phyloP scores from a whole-genome alignment of 2,329 filamentous ascomycete species.

The Venturia pyrina region DNA sequence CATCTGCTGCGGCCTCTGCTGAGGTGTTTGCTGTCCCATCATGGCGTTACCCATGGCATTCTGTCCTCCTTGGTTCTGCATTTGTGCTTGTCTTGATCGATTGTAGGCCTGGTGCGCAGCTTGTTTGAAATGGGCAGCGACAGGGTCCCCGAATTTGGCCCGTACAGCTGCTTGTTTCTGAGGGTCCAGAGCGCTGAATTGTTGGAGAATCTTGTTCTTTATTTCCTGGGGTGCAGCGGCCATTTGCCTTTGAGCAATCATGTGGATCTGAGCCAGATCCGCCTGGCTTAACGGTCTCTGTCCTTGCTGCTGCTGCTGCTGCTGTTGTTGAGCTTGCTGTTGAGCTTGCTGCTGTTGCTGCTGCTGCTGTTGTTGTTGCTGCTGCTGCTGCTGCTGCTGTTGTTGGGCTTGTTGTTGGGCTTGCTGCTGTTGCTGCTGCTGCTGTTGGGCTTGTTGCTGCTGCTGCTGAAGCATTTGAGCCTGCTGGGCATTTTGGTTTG shows the following conservation, averaged over 20 bases:
- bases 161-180: neutral
- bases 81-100: neutral
- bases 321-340: conserved; percentile 15
- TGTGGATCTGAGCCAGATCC: conserved; percentile 11
- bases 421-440: conserved; percentile 16
- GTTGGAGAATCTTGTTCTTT: conserved; percentile 14
- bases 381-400: conserved; percentile 21
- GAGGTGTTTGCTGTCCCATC: conserved; percentile 22
- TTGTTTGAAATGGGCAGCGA: neutral
- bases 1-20: conserved; percentile 26
- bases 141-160: conserved; percentile 4
- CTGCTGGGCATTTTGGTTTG: conserved; percentile 15
- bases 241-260: conserved; percentile 7
- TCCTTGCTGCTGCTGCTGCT: conserved; percentile 18
- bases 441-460: conserved; percentile 8
- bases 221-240: neutral
- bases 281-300: conserved; percentile 7
- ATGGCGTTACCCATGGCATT: conserved; percentile 15
- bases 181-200: neutral
- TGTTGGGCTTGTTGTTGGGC: conserved; percentile 13
- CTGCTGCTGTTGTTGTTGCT: conserved; percentile 14
- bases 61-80: neutral
- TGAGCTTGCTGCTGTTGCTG: conserved; percentile 10
- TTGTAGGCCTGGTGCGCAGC: neutral
- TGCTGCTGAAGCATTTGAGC: conserved; percentile 22